phyloP scores from a whole-genome alignment of 805 yeast species.

The Candida nanaspora region DNA sequence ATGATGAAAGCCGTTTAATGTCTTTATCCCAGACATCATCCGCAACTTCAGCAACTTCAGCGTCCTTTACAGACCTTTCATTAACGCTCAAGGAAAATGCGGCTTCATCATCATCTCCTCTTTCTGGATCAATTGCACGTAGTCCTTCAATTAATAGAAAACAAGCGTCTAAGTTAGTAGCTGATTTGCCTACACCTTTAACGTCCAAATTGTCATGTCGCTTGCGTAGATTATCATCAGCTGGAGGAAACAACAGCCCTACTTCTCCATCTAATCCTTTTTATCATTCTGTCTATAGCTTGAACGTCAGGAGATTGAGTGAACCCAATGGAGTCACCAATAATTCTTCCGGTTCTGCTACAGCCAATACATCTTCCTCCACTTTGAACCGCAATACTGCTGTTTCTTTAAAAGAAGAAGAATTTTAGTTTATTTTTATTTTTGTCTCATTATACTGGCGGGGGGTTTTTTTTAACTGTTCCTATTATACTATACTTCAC shows the following conservation, averaged over 20 bases:
- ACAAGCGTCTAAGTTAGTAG: no score
- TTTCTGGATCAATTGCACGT: no score
- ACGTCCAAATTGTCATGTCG: background rate
- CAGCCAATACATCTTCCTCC: background rate
- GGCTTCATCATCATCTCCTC: no score
- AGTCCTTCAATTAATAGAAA: no score
- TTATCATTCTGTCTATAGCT: slow-evolving; percentile 14
- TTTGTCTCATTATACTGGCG: no score
- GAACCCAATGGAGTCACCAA: background rate
- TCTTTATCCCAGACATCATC: background rate
- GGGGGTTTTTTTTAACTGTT: no score
- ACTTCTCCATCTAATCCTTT: slow-evolving; percentile 18
- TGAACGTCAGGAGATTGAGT: no score
- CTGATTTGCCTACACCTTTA: no score
- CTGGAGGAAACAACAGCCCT: background rate
- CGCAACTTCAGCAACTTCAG: background rate
- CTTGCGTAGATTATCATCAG: background rate
- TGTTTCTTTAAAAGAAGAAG: no score
- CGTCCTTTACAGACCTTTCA: background rate
- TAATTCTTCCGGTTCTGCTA: background rate
- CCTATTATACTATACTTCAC: no score
- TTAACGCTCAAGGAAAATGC: no score
- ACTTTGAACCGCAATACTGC: background rate
- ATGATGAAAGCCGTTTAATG: background rate
- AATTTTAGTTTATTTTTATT: no score